A percentile compares a stretch with the other conserved stretches of the same genome.
These are phyloP conservation scores for Starmera pachycereana DNA, from an alignment of 805 yeast genomes.

Conservation along the genomic window DNA sequence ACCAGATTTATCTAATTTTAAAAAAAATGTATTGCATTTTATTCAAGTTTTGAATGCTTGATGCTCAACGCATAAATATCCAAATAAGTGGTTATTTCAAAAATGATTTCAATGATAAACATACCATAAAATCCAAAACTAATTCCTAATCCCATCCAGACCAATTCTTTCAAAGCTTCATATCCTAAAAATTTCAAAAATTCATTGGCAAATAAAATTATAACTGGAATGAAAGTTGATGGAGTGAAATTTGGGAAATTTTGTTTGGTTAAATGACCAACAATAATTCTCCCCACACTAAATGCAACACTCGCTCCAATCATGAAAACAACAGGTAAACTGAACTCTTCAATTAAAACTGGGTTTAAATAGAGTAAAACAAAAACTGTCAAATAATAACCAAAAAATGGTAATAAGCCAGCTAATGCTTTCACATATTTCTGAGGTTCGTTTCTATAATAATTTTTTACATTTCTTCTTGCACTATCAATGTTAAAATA, in stretches of 20 bases:
- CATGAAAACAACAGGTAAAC: slow-evolving; percentile 53
- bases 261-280: slow-evolving; percentile 77
- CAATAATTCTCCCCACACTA: slow-evolving; percentile 82
- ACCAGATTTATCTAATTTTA: not conserved
- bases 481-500: slow-evolving; percentile 63
- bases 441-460: slow-evolving; percentile 24
- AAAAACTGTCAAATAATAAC: slow-evolving; percentile 39
- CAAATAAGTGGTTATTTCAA: slow-evolving; percentile 67
- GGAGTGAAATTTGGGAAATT: slow-evolving; percentile 64
- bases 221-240: slow-evolving; percentile 56
- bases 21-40: not conserved
- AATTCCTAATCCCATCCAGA: slow-evolving; percentile 59
- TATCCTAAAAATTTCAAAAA: slow-evolving; percentile 17
- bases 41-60: slow-evolving; percentile 56
- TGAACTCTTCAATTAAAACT: slow-evolving; percentile 22
- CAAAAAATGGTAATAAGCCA: slow-evolving; percentile 58
- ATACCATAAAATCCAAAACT: slow-evolving; percentile 58
- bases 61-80: slow-evolving; percentile 82
- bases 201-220: slow-evolving; percentile 29
- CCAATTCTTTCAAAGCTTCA: slow-evolving; percentile 32
- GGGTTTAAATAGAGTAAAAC: slow-evolving; percentile 41
- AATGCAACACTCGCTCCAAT: slow-evolving; percentile 74
- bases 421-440: slow-evolving; percentile 28
- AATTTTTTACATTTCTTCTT: slow-evolving; percentile 43
- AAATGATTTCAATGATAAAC: slow-evolving; percentile 69